Evolutionary conservation across 2,329 filamentous ascomycete genomes (phyloP).

Genomic region (Arthroderma uncinatum): DNA sequence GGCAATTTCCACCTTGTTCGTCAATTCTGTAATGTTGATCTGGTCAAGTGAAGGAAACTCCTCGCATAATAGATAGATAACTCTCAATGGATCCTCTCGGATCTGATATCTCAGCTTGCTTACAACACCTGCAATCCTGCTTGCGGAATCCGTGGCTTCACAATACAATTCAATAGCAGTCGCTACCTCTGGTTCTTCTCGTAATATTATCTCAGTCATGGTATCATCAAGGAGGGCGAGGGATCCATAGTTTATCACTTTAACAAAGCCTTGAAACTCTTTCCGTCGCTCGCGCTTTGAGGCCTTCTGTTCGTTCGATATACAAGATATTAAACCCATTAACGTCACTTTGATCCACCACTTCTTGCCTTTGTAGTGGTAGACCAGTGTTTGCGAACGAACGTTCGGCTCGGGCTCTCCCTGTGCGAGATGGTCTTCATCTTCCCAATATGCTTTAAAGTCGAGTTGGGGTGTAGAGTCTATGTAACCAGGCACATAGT

Average conservation of each 20-base stretch:
- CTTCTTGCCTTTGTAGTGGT: slow-evolving; percentile 7
- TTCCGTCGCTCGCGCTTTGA: slow-evolving; percentile 3
- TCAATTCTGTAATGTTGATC: slow-evolving; percentile 10
- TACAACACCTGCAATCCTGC: not conserved
- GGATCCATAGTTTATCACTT: slow-evolving; percentile 12
- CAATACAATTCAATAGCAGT: not conserved
- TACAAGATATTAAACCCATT: slow-evolving; percentile 7
- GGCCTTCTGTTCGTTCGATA: slow-evolving; percentile 4
- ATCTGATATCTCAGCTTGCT: not conserved
- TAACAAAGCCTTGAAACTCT: slow-evolving; percentile 11
- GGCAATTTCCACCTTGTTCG: not conserved
- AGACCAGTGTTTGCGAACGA: slow-evolving; percentile 14
- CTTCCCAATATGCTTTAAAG: slow-evolving; percentile 5
- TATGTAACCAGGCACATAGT: not conserved
- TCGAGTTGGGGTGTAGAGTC: not conserved
- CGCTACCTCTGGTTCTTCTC: not conserved
- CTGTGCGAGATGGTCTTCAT: slow-evolving; percentile 4
- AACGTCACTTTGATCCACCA: slow-evolving; percentile 13
- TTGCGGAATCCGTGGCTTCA: not conserved
- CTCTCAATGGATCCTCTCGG: slow-evolving; percentile 3
- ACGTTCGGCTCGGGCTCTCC: not conserved
- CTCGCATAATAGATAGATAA: slow-evolving; percentile 7
- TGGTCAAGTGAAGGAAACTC: slow-evolving; percentile 10
- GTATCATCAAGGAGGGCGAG: slow-evolving; percentile 15
- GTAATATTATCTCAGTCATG: not conserved